A percentile compares a stretch with the other conserved stretches of the same genome.
These are phyloP conservation scores for Ocimum tenuiflorum DNA, from an alignment of 257 asterid genomes.

Conservation along the genomic window DNA sequence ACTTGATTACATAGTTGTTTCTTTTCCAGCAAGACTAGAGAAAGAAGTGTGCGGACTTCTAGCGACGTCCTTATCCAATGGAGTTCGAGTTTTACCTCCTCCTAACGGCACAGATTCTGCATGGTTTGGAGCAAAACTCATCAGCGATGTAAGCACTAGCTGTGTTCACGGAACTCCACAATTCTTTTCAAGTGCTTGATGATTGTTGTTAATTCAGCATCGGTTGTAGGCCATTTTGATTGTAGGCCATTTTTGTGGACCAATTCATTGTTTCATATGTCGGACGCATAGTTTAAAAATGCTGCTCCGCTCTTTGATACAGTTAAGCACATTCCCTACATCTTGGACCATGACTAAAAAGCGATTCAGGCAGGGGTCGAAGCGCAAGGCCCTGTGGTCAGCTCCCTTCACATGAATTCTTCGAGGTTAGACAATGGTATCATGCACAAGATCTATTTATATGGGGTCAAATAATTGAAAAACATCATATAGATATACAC, in stretches of 20 bases:
- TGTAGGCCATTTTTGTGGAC: background rate
- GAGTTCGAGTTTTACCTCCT: slow-evolving; percentile 75
- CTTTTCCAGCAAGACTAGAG: slow-evolving; percentile 73
- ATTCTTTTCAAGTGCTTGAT: background rate
- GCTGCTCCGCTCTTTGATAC: slow-evolving; percentile 18
- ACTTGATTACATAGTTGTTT: slow-evolving; percentile 16
- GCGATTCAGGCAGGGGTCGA: slow-evolving; percentile 55
- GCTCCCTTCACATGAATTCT: background rate
- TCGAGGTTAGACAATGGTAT: slow-evolving; percentile 11
- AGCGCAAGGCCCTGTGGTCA: slow-evolving; percentile 61
- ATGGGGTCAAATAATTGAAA: slow-evolving; percentile 13
- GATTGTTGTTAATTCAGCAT: background rate
- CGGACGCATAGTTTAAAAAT: background rate
- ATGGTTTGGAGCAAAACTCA: slow-evolving; percentile 89
- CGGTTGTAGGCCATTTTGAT: background rate
- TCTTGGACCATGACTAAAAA: slow-evolving; percentile 73
- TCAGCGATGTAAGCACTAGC: slow-evolving; percentile 65
- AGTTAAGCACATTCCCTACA: slow-evolving; percentile 71
- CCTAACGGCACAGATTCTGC: slow-evolving; percentile 83
- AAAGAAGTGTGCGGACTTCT: slow-evolving; percentile 55
- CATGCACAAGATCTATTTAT: background rate
- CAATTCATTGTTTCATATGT: background rate
- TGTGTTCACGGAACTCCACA: background rate
- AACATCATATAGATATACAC: background rate
- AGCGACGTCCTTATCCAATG: slow-evolving; percentile 40